phyloP scores from a whole-genome alignment of 306 rosid genomes.

The Canavalia ensiformis region DNA sequence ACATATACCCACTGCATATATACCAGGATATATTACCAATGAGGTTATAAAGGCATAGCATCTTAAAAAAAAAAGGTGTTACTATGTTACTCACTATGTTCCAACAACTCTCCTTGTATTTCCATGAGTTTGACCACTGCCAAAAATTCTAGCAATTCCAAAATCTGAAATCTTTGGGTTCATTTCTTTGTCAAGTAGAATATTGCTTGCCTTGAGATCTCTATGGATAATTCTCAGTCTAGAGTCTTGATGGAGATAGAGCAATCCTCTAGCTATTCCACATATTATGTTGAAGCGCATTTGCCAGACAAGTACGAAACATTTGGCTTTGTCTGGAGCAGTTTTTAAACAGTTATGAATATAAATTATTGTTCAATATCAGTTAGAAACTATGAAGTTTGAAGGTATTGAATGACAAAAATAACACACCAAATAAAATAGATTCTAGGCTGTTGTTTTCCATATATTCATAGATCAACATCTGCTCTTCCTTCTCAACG shows the following conservation, averaged over 20 bases:
- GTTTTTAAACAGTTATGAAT: neutral
- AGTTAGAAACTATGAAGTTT: neutral
- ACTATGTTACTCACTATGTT: slow-evolving; percentile 69
- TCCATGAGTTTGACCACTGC: slow-evolving; percentile 66
- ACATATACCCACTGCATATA: slow-evolving; percentile 76
- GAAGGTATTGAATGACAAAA: neutral
- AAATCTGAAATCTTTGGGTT: slow-evolving; percentile 76
- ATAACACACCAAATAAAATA: slow-evolving; percentile 59
- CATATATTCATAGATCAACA: slow-evolving; percentile 71
- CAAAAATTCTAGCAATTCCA: slow-evolving; percentile 76
- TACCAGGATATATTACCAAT: neutral
- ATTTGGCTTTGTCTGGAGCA: slow-evolving; percentile 48
- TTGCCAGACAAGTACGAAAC: slow-evolving; percentile 56
- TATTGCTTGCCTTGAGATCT: slow-evolving; percentile 75
- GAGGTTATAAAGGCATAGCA: neutral
- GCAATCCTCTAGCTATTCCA: slow-evolving; percentile 71
- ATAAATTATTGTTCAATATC: neutral
- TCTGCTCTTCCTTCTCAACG: slow-evolving; percentile 63
- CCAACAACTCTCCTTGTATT: slow-evolving; percentile 73
- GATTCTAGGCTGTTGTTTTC: slow-evolving; percentile 68
- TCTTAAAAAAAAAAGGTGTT: neutral
- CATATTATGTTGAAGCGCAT: slow-evolving; percentile 64
- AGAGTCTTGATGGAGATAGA: slow-evolving; percentile 76
- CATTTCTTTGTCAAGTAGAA: slow-evolving; percentile 68
- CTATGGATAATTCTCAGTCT: slow-evolving; percentile 75